Evolutionary conservation across 306 rosid species (phyloP), one percentile per base, ranked within the genome.

Genomic region (Inga laurina): DNA sequence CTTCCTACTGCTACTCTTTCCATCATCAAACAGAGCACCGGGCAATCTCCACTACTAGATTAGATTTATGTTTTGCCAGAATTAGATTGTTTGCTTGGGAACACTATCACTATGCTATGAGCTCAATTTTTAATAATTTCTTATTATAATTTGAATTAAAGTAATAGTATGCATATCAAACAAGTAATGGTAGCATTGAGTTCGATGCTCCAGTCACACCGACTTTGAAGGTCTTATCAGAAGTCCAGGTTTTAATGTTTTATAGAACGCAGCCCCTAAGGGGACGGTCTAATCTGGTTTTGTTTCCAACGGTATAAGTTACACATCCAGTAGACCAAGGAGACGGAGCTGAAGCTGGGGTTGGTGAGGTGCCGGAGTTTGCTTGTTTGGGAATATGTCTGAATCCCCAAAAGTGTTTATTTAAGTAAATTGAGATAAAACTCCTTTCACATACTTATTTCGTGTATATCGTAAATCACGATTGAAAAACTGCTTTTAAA

Each of bases 291-390:
- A 1, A 87, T 1, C 88, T 86, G 0, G 8, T 0, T 44, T 3
- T 19, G 65, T 78, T 84, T 18, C 84, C 82, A 37, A 88, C 90
- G 0, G 70, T 88, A 82, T 83, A 77, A 79, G 85, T 89, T 11
- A 49, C 82, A 6, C 88, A 24, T 73, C 74, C 87, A 3, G 19
- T 15, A 2, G 87, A 35, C 0, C 90, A 32, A 32, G 19, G 34
- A 49, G 19, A 81, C 0, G 80, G 71, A 1, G 83, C 35, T 0
- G 82, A 80, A 0, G 75, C 7, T 16, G 85, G 83, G 1, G 87
- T 78, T 3, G 86, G 72, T 41, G 87, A 37, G 1, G 34, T 32
- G 34, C 34, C 1, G 64, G 6, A 84, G 59, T 3, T 46, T 46
- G 30, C 30, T 27, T 27, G 30, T 27, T 27, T 27, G 30, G 30